A percentile compares a stretch with the other conserved stretches of the same genome.
phyloP scores from a whole-genome alignment of 140 eudicot species.

The Stevia rebaudiana region DNA sequence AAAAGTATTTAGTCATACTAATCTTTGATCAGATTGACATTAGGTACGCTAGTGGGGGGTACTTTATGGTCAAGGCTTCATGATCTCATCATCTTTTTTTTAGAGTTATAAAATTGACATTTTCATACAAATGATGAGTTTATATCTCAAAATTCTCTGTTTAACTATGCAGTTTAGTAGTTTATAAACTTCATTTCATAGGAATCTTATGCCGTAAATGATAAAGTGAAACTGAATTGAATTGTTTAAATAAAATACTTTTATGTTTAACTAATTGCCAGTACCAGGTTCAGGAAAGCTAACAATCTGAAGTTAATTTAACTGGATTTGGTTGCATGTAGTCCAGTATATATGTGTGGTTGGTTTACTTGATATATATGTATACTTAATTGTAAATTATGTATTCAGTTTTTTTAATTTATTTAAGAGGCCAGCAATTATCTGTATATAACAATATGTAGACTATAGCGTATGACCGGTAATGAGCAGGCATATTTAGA shows the following conservation, averaged over 20 bases:
- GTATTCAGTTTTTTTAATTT: neutral
- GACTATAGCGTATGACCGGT: neutral
- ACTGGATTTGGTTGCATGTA: no score
- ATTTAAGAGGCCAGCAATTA: neutral
- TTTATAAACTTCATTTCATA: neutral
- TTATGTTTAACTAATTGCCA: neutral
- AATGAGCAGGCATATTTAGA: neutral
- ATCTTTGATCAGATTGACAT: neutral
- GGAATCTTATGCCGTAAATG: neutral
- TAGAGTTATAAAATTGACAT: neutral
- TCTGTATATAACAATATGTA: neutral
- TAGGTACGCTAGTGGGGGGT: conserved; percentile 1
- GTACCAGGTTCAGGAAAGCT: neutral
- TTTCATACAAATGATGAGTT: neutral
- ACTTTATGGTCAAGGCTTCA: neutral
- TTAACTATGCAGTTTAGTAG: neutral
- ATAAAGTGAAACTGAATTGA: neutral
- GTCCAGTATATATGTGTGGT: no score
- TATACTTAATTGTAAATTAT: neutral
- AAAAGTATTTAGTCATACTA: neutral
- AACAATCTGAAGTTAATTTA: neutral
- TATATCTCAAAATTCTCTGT: neutral
- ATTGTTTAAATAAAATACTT: neutral
- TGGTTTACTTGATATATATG: conserved; percentile 3
- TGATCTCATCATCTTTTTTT: conserved; percentile 2